Evolutionary conservation across 306 rosid genomes (phyloP).

Genomic region (Quercus wislizeni): DNA sequence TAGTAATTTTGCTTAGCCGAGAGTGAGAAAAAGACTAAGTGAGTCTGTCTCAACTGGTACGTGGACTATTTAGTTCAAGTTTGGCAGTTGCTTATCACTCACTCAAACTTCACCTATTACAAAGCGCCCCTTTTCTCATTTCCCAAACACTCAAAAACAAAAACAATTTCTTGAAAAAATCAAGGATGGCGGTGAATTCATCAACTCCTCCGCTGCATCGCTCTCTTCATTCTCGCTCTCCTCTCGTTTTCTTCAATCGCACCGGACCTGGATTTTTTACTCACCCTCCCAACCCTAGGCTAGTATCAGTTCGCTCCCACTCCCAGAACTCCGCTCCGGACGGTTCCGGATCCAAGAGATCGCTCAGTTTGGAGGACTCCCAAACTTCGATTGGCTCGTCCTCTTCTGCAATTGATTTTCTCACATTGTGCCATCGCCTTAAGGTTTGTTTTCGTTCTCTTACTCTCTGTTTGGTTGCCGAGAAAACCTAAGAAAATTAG

Average conservation of each 20-base stretch:
- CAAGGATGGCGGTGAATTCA: conserved; percentile 48
- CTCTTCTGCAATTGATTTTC: conserved; percentile 73
- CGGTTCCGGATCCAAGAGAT: conserved; percentile 25
- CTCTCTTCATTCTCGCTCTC: conserved; percentile 25
- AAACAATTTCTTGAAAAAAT: not conserved
- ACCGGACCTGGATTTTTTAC: conserved; percentile 28
- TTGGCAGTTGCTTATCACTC: not conserved
- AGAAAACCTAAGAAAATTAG: not conserved
- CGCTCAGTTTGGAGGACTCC: conserved; percentile 27
- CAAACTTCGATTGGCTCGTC: conserved; percentile 37
- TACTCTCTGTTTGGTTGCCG: conserved; percentile 9
- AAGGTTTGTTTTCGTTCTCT: conserved; percentile 44
- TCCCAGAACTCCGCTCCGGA: conserved; percentile 42
- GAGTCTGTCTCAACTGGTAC: not conserved
- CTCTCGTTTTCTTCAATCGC: conserved; percentile 21
- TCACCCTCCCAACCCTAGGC: conserved; percentile 27
- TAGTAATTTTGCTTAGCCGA: too few species aligned
- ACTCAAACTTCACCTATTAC: too few species aligned
- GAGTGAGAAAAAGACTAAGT: too few species aligned
- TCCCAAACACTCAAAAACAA: not conserved
- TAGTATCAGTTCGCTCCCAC: conserved; percentile 55
- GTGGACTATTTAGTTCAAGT: not conserved
- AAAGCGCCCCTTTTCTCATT: too few species aligned
- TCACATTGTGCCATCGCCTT: conserved; percentile 76
- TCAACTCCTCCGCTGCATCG: conserved; percentile 39